A percentile compares a stretch with the other conserved stretches of the same genome.
These are phyloP conservation scores for Aspergillus viridinutans DNA, from an alignment of 2,329 filamentous ascomycete species.

Conservation along the genomic window DNA sequence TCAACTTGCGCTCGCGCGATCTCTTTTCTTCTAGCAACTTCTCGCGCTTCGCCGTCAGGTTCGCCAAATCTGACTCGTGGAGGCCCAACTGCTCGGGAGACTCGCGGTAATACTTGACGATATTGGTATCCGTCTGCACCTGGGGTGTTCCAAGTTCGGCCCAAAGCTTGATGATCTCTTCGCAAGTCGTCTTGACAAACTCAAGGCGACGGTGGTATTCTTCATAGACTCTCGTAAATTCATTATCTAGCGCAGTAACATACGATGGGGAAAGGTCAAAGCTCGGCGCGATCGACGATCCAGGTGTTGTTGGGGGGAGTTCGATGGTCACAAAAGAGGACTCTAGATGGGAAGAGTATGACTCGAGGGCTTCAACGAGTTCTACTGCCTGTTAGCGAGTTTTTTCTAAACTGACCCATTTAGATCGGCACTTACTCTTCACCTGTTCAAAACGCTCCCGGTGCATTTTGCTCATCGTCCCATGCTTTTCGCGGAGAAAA, in stretches of 20 bases:
- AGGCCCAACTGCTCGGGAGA: conserved; percentile 90
- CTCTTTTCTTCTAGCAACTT: conserved; percentile 86
- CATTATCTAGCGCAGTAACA: conserved; percentile 76
- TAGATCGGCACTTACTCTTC: conserved; percentile 62
- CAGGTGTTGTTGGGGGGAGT: conserved; percentile 75
- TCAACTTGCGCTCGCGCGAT: conserved; percentile 70
- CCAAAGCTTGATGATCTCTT: conserved; percentile 92
- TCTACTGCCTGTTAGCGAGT: conserved; percentile 52
- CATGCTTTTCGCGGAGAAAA: conserved; percentile 79
- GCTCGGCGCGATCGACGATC: conserved; percentile 69
- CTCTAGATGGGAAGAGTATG: conserved; percentile 94
- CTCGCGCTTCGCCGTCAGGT: conserved; percentile 70
- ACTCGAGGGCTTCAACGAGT: conserved; percentile 87
- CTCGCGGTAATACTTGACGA: conserved; percentile 86
- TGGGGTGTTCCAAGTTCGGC: conserved; percentile 92
- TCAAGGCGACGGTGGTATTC: conserved; percentile 84
- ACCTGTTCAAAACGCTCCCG: conserved; percentile 93
- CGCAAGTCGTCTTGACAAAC: conserved; percentile 67
- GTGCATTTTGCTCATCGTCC: conserved; percentile 73
- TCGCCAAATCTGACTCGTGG: conserved; percentile 76
- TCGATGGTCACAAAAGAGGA: conserved; percentile 78
- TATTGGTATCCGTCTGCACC: conserved; percentile 79
- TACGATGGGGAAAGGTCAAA: conserved; percentile 94
- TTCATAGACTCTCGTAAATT: conserved; percentile 93
- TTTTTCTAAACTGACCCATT: neutral